A percentile compares a stretch with the other conserved stretches of the same genome.
Conservation (phyloP, 2,329 filamentous ascomycete species). For the Neonectria faginata region DNA sequence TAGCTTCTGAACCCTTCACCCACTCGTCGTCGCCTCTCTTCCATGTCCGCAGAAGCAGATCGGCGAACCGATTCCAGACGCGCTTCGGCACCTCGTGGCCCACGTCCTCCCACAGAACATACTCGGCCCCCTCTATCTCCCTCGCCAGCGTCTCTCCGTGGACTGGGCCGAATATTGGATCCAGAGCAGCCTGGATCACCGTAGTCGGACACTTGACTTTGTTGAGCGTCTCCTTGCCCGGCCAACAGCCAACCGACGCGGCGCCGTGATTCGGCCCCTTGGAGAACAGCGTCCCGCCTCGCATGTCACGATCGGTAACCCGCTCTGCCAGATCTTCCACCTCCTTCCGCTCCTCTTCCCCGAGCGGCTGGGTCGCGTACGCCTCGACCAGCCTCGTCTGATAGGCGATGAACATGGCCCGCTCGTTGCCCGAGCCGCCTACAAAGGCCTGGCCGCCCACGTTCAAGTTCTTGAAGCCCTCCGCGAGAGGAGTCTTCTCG, state of each 20-base stretch:
- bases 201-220: constrained; percentile 43
- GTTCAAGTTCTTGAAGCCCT: neutral
- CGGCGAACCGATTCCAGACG: constrained; percentile 26
- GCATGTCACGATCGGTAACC: constrained; percentile 28
- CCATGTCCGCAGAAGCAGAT: constrained; percentile 23
- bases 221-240: constrained; percentile 39
- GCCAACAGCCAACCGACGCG: constrained; percentile 40
- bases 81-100: constrained; percentile 38
- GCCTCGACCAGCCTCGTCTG: constrained; percentile 21
- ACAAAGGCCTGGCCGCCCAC: constrained; percentile 7
- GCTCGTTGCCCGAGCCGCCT: constrained; percentile 8
- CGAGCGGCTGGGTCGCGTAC: constrained; percentile 24
- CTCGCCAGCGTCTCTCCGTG: constrained; percentile 44
- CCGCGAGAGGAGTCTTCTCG: constrained; percentile 27
- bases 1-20: neutral
- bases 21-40: constrained; percentile 23
- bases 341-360: constrained; percentile 22
- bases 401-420: constrained; percentile 9
- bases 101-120: constrained; percentile 41
- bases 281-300: constrained; percentile 43
- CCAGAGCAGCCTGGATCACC: constrained; percentile 46
- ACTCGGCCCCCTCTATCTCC: constrained; percentile 37
- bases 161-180: constrained; percentile 44
- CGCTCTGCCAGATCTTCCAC: neutral
- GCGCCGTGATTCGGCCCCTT: constrained; percentile 45